Conservation (phyloP, 2,329 filamentous ascomycete genomes). For the Ceratocystis cubensis region DNA sequence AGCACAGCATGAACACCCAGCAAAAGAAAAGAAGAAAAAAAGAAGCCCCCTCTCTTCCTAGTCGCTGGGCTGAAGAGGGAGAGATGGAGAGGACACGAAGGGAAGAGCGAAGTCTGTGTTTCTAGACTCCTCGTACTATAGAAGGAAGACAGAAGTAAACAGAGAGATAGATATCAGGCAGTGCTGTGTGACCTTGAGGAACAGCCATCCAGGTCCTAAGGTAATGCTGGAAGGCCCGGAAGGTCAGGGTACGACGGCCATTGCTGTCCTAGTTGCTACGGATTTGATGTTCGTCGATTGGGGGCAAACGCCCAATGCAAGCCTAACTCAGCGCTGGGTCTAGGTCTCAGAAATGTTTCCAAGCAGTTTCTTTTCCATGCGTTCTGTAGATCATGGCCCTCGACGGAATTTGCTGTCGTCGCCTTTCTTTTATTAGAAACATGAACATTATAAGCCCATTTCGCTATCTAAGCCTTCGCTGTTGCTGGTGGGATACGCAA, state of each 20-base stretch:
- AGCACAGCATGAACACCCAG: conserved; percentile 2
- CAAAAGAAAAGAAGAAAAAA: neutral
- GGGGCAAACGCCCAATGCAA: neutral
- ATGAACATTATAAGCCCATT: neutral
- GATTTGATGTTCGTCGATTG: neutral
- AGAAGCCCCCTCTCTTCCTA: neutral
- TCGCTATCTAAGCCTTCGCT: neutral
- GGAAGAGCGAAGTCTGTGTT: neutral
- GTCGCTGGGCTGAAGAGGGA: neutral
- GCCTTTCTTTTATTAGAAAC: neutral
- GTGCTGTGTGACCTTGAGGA: neutral
- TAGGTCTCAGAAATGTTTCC: neutral
- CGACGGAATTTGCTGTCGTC: neutral
- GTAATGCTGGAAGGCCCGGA: neutral
- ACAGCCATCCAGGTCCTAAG: neutral
- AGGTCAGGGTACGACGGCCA: neutral
- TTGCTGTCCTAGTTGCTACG: neutral
- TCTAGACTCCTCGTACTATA: neutral
- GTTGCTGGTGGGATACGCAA: neutral
- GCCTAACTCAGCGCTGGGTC: neutral
- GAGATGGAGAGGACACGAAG: neutral
- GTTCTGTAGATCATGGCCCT: neutral
- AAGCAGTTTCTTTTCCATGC: neutral
- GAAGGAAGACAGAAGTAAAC: neutral
- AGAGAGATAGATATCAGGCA: neutral